Evolutionary conservation across 2,329 filamentous ascomycete genomes (phyloP).

Genomic region (Ilyonectria robusta): DNA sequence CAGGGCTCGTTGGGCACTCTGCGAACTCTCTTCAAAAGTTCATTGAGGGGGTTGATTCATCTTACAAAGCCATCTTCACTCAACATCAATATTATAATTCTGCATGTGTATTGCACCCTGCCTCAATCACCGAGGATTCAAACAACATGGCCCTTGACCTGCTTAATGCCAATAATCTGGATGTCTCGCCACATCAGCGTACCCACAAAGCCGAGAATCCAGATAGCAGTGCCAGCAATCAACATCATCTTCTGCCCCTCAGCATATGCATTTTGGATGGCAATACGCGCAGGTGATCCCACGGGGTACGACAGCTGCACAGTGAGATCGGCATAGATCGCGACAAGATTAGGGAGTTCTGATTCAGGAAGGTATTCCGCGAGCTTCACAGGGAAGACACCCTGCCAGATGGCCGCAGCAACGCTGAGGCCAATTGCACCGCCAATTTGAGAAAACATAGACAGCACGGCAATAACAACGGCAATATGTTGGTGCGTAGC

Average conservation of each 20-base stretch:
- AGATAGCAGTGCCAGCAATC: background rate
- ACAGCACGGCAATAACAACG: constrained; percentile 51
- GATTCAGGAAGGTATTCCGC: background rate
- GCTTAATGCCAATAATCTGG: background rate
- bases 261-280: background rate
- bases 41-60: too few relatives aligned
- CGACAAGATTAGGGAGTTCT: background rate
- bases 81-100: too few relatives aligned
- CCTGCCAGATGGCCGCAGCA: constrained; percentile 51
- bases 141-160: background rate
- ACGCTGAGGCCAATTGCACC: constrained; percentile 51
- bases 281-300: background rate
- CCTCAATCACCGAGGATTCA: background rate
- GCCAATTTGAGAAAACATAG: constrained; percentile 51
- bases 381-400: background rate
- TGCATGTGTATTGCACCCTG: too few relatives aligned
- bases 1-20: too few relatives aligned
- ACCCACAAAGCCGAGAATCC: background rate
- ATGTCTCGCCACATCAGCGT: background rate
- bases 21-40: too few relatives aligned
- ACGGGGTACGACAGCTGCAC: background rate
- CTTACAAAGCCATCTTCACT: too few relatives aligned
- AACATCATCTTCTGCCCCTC: background rate
- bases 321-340: background rate
- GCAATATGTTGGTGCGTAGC: constrained; percentile 52